Evolutionary conservation across 768 basidiomycete genomes (phyloP), one percentile per base, ranked within the genome.

Genomic region (Trametes elegans): DNA sequence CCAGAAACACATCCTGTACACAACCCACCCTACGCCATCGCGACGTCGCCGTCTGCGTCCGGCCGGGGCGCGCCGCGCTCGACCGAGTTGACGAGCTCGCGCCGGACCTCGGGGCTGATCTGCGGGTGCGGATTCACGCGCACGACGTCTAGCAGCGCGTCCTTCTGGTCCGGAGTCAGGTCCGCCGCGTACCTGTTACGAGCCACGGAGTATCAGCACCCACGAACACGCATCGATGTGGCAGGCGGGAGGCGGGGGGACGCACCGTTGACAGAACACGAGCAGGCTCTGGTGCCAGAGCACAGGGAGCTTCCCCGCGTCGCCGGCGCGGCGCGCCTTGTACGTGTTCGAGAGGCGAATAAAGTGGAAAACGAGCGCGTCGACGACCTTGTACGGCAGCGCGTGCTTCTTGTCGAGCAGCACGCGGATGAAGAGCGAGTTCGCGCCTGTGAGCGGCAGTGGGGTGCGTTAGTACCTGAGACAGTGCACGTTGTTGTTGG

Each of bases 391-490:
- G 79, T 94, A 99, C 0, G 97, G 97, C 27, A 99, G 76, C 57
- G 97, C 93, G 68, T 95, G 91, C 69, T 99, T 99, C 73, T 99
- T 99, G 76, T 99, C 97, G 45, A 98, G 76, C 27, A 99, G 76
- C 11, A 98, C 89, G 18, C 97, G 92, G 68, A 99, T 95, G 76
- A 99, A 98, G 19, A 99, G 80, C 10, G 94, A 97, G 62, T 93
- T 97, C 0, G 97, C 90, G 3, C 94, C 93, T 78, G 28, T 6
- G 10, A 14, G 36, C 3, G 16, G 14, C 3, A 29, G n/a, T 26
- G 47, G 11, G 24, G 23, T 10, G n/a, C 11, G 5, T 14, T 31
- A 21, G 7, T 10, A 19, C 5, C 2, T 8, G 32, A 44, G 5
- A 18, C 16, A 13, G 14, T 23, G 11, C 8, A 16, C 24, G 41